phyloP scores from a whole-genome alignment of 1,284 basidiomycete species.

The Tylopilus sp. region DNA sequence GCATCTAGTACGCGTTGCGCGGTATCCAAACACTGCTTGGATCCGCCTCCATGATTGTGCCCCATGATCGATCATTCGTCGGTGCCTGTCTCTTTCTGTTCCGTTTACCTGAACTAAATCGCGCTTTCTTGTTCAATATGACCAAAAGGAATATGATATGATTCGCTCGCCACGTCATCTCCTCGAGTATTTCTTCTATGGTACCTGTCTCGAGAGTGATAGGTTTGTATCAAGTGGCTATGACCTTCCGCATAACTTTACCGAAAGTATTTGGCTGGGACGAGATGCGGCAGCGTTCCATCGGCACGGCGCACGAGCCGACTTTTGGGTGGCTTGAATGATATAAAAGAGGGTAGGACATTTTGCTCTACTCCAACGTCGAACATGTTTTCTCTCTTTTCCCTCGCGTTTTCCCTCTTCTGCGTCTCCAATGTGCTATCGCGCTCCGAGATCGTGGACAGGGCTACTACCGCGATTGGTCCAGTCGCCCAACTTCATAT shows the following conservation, averaged over 20 bases:
- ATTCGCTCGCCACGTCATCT: background rate
- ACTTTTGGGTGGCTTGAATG: background rate
- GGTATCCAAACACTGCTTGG: no score
- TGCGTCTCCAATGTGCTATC: background rate
- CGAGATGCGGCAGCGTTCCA: background rate
- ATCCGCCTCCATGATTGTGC: no score
- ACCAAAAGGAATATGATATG: no score
- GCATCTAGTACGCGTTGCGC: no score
- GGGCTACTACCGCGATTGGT: constrained; percentile 7
- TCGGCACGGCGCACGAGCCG: background rate
- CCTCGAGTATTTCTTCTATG: background rate
- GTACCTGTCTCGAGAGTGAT: background rate
- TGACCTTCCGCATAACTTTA: background rate
- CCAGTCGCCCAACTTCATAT: constrained; percentile 17
- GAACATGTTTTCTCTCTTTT: background rate
- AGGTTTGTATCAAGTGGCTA: background rate
- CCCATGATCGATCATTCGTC: background rate
- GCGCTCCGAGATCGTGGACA: background rate
- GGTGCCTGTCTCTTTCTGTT: no score
- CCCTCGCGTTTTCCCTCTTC: constrained; percentile 5
- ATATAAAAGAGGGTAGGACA: constrained; percentile 9
- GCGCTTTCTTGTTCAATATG: no score
- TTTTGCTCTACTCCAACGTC: background rate
- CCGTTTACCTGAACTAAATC: no score
- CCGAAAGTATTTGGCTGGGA: background rate